phyloP scores from a whole-genome alignment of 192 early-diverging fungal genomes.

The Coemansia sp. region DNA sequence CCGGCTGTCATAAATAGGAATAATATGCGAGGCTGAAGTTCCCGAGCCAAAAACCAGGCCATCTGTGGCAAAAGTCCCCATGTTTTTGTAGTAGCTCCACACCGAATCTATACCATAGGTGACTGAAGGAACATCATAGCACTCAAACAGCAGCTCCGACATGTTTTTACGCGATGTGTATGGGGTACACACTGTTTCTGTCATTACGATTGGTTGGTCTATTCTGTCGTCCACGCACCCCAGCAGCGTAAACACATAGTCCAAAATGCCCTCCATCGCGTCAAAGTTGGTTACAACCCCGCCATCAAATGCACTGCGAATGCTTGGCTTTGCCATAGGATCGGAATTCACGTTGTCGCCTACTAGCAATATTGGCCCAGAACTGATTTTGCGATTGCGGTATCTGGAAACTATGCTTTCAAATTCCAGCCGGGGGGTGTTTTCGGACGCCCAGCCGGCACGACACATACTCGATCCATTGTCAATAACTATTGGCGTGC shows the following conservation, averaged over 20 bases:
- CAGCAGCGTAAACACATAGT: constrained; percentile 81
- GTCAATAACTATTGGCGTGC: constrained; percentile 65
- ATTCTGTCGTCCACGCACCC: constrained; percentile 70
- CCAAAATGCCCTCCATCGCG: constrained; percentile 73
- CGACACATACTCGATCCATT: constrained; percentile 75
- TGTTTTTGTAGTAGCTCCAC: constrained; percentile 79
- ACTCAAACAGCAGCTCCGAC: constrained; percentile 87
- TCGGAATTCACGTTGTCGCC: constrained; percentile 39
- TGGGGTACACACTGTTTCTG: constrained; percentile 79
- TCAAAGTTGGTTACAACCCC: constrained; percentile 50
- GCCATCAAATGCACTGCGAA: constrained; percentile 39
- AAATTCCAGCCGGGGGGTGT: constrained; percentile 58
- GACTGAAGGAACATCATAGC: constrained; percentile 72
- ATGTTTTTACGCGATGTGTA: constrained; percentile 71
- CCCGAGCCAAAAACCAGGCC: constrained; percentile 74
- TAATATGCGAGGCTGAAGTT: constrained; percentile 68
- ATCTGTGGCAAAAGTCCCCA: constrained; percentile 58
- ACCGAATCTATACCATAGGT: constrained; percentile 83
- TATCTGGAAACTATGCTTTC: constrained; percentile 77
- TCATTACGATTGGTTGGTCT: constrained; percentile 82
- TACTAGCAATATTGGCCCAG: constrained; percentile 31
- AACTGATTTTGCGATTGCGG: constrained; percentile 42
- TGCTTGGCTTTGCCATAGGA: constrained; percentile 46
- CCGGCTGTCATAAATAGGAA: constrained; percentile 68
- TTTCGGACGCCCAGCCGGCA: constrained; percentile 78